A percentile compares a stretch with the other conserved stretches of the same genome.
phyloP scores from a whole-genome alignment of 306 rosid genomes.

The Casuarina cunninghamiana region DNA sequence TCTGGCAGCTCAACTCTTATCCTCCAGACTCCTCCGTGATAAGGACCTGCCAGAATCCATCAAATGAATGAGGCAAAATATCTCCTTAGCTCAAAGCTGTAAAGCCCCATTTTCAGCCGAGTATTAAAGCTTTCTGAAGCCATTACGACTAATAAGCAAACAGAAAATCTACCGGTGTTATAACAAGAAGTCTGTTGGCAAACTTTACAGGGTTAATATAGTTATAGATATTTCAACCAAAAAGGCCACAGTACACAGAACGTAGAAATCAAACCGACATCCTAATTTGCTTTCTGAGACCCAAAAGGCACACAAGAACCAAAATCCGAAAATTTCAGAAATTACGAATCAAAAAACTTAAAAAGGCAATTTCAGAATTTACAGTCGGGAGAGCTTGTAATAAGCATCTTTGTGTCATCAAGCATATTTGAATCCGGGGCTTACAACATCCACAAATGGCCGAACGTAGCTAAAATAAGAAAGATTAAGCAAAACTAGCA shows the following conservation, averaged over 20 bases:
- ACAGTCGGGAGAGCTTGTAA: neutral
- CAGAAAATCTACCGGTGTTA: conserved; percentile 14
- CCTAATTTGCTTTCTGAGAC: conserved; percentile 15
- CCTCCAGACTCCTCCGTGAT: conserved; percentile 61
- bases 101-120: conserved; percentile 10
- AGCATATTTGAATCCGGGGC: conserved; percentile 36
- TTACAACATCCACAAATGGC: conserved; percentile 32
- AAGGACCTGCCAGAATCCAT: conserved; percentile 54
- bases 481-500: neutral
- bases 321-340: conserved; percentile 14
- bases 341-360: conserved; percentile 15
- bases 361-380: conserved; percentile 7
- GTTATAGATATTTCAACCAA: conserved; percentile 21
- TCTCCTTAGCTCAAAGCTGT: conserved; percentile 1
- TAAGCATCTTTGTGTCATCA: conserved; percentile 18
- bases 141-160: conserved; percentile 33
- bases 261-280: conserved; percentile 24
- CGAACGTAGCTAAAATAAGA: conserved; percentile 34
- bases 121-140: conserved; percentile 18
- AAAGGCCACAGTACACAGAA: conserved; percentile 20
- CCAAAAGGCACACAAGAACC: conserved; percentile 10
- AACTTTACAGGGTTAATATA: neutral
- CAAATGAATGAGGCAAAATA: conserved; percentile 29
- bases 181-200: conserved; percentile 1
- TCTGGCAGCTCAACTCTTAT: conserved; percentile 61